Evolutionary conservation across 441 rosid species (phyloP), one percentile per base, ranked within the genome.

Genomic region (Erodium chrysanthum): DNA sequence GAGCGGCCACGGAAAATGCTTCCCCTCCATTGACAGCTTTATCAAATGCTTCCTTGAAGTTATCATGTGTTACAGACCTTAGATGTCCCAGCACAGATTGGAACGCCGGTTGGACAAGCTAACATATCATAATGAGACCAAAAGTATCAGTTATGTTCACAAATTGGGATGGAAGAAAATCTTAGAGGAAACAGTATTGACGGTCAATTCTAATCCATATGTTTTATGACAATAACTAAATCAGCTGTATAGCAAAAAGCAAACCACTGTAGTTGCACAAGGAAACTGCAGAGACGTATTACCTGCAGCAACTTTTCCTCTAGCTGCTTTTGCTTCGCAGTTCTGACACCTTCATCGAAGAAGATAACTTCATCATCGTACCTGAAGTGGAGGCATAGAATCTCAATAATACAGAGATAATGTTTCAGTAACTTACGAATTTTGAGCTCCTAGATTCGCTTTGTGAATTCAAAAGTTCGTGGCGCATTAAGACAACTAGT

Each of bases 341-440:
- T 80, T 85, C 98, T 85, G 71, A 96, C 99, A 81, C 91, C 80
- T 79, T 90, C 98, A 3, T 96, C 98, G 79, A 96, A 96, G 80
- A 85, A 96, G 35, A 79, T 70, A 42, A 89, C 97, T 79, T 96
- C 98, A 2, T 71, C 71, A 54, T 88, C 96, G 77, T 92, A 96
- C 82, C 99, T 96, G 62, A 71, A 46, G 46, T 67, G 2, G 70
- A 23, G 75, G 5, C 64, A 78, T 67, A 27, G 15, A 31, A 62
- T 25, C n/a, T 31, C 21, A 70, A 62, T 33, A 61, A 52, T 50
- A 61, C 60, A 31, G 18, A 27, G 7, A 14, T 10, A 14, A 21
- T 60, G 42, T 37, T 37, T 62, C 21, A 29, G 11, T 25, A 27
- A 58, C 62, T 58, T 58, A 21, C 1, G 27, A 58, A 21, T 21